These are phyloP conservation scores for Metarhizium anisopliae DNA, from an alignment of 2,329 filamentous ascomycete species.

Conservation along the genomic window DNA sequence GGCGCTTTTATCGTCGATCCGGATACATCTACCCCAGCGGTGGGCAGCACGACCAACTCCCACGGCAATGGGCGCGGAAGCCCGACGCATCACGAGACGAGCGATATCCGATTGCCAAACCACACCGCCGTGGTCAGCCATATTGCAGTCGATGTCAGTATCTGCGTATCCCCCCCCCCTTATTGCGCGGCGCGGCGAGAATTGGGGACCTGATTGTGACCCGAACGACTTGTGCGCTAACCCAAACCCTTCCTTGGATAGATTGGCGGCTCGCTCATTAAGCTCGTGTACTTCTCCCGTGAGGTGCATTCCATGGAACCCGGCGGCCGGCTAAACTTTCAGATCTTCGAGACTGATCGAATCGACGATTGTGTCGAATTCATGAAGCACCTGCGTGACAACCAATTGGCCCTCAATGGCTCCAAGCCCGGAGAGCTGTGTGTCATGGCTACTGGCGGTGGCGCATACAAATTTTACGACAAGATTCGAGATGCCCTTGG, in stretches of 20 bases:
- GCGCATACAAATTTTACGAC: constrained; percentile 95
- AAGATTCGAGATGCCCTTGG: constrained; percentile 74
- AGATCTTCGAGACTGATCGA: constrained; percentile 90
- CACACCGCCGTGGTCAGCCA: constrained; percentile 94
- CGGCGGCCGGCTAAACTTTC: constrained; percentile 86
- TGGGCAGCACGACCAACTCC: constrained; percentile 16
- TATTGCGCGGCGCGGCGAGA: too few species aligned
- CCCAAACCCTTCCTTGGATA: constrained; percentile 24
- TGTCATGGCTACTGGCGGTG: constrained; percentile 92
- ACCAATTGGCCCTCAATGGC: constrained; percentile 70
- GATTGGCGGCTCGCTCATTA: constrained; percentile 93
- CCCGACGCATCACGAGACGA: constrained; percentile 58
- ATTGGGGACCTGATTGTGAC: neutral
- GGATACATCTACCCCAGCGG: constrained; percentile 47
- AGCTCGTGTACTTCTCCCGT: constrained; percentile 93
- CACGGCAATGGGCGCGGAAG: constrained; percentile 34
- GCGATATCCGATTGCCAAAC: constrained; percentile 92
- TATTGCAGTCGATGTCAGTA: constrained; percentile 84
- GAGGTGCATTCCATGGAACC: constrained; percentile 71
- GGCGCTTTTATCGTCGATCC: constrained; percentile 95
- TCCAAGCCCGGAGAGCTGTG: constrained; percentile 64
- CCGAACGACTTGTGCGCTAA: neutral
- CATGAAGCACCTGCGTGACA: constrained; percentile 75
- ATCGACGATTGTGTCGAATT: constrained; percentile 93
- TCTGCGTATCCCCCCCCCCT: neutral